These are phyloP conservation scores for Cryptosporidium viatorum DNA, from an alignment of 169 alveolate species.

Conservation along the genomic window DNA sequence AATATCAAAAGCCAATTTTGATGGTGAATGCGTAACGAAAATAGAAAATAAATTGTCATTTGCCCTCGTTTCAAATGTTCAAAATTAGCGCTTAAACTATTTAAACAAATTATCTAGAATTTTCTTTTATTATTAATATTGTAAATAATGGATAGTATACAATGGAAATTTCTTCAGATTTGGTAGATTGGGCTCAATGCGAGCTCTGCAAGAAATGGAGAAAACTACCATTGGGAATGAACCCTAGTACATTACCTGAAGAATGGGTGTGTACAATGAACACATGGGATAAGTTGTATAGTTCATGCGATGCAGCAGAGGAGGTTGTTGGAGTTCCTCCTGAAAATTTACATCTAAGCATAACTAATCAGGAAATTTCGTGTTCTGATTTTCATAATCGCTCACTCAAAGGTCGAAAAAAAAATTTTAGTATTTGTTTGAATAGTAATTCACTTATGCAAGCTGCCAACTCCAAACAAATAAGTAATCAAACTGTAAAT, in stretches of 20 bases:
- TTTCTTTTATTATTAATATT: neutral
- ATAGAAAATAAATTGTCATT: slow-evolving; percentile 32
- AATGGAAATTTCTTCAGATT: slow-evolving; percentile 17
- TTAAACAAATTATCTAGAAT: neutral
- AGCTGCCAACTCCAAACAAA: neutral
- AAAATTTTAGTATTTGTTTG: neutral
- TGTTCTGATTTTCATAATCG: slow-evolving; percentile 36
- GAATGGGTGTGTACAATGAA: slow-evolving; percentile 75
- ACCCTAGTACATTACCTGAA: slow-evolving; percentile 69
- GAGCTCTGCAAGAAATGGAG: slow-evolving; percentile 73
- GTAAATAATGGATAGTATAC: slow-evolving; percentile 8
- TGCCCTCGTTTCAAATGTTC: slow-evolving; percentile 2
- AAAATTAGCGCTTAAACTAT: slow-evolving; percentile 46
- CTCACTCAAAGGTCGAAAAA: slow-evolving; percentile 19
- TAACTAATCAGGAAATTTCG: neutral
- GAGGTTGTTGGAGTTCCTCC: slow-evolving; percentile 34
- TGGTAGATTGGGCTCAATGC: slow-evolving; percentile 76
- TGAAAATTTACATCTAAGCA: neutral
- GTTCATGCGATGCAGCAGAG: slow-evolving; percentile 43
- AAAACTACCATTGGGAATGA: slow-evolving; percentile 53
- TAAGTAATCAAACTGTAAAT: neutral
- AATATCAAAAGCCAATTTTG: neutral
- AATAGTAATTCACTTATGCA: slow-evolving; percentile 4
- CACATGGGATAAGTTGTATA: slow-evolving; percentile 61
- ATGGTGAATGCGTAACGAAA: slow-evolving; percentile 5